Evolutionary conservation across 106 monocot species (phyloP).

Genomic region (Hemerocallis citrina): DNA sequence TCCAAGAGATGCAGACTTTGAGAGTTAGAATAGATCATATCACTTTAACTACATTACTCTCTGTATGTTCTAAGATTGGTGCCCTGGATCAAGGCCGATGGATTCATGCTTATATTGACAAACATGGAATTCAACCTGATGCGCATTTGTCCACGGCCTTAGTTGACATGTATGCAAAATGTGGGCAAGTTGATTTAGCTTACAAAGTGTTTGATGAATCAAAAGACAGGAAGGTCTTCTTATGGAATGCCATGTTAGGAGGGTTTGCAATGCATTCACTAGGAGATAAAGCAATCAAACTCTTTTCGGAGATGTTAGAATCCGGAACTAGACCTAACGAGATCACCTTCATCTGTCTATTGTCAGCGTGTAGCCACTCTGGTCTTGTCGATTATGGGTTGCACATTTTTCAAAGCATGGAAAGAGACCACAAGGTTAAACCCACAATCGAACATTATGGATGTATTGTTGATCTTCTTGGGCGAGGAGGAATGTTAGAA

Average conservation of each 20-base stretch:
- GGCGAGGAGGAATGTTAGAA: constrained; percentile 12
- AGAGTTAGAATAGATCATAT: constrained; percentile 15
- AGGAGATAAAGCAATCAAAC: constrained; percentile 9
- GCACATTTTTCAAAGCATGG: constrained; percentile 9
- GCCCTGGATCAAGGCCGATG: constrained; percentile 25
- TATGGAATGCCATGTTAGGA: constrained; percentile 29
- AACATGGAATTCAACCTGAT: not conserved
- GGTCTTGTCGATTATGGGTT: constrained; percentile 16
- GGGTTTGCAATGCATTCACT: constrained; percentile 22
- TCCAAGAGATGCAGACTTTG: constrained; percentile 18
- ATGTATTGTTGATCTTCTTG: constrained; percentile 20
- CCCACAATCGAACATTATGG: constrained; percentile 13
- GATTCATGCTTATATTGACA: constrained; percentile 17
- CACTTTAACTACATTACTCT: constrained; percentile 7
- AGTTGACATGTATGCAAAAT: constrained; percentile 29
- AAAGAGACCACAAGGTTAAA: constrained; percentile 2
- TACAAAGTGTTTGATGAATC: constrained; percentile 10
- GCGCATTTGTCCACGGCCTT: constrained; percentile 14
- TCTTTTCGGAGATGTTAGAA: constrained; percentile 12
- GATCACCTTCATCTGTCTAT: constrained; percentile 20
- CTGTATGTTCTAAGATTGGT: constrained; percentile 20
- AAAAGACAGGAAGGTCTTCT: constrained; percentile 6
- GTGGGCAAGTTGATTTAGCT: constrained; percentile 18
- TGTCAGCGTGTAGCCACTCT: constrained; percentile 27
- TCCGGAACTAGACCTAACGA: constrained; percentile 15